Percentiles rank a stretch among this genome's conserved stretches.
Conservation (phyloP, 2,329 filamentous ascomycete genomes). For the Talaromyces sp. region DNA sequence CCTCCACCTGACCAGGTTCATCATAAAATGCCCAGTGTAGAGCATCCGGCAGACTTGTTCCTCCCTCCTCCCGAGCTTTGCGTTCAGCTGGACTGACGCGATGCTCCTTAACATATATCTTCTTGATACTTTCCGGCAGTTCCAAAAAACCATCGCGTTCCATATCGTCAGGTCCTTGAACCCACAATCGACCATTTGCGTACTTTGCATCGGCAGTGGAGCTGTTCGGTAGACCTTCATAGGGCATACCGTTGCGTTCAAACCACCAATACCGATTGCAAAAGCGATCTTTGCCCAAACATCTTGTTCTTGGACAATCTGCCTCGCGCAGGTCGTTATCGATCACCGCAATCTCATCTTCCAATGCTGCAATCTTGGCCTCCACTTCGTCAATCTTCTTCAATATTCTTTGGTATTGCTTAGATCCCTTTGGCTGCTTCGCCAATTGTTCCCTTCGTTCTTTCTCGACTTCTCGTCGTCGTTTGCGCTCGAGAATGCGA, state of each 20-base stretch:
- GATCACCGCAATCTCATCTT: conserved; percentile 77
- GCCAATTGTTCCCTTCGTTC: conserved; percentile 66
- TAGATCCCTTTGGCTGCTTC: conserved; percentile 72
- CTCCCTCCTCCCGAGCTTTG: conserved; percentile 79
- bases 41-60: conserved; percentile 72
- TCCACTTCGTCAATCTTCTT: conserved; percentile 89
- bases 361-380: conserved; percentile 72
- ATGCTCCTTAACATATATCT: conserved; percentile 73
- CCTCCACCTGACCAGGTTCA: conserved; percentile 72
- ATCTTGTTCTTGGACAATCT: conserved; percentile 83
- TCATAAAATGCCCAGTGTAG: conserved; percentile 90
- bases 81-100: conserved; percentile 80
- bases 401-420: conserved; percentile 81
- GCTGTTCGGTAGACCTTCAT: conserved; percentile 78
- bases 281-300: conserved; percentile 91
- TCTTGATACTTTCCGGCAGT: conserved; percentile 64
- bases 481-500: conserved; percentile 71
- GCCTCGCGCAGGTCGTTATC: conserved; percentile 93
- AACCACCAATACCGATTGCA: conserved; percentile 99
- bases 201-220: conserved; percentile 85
- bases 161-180: conserved; percentile 89
- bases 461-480: conserved; percentile 67
- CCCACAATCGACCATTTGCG: conserved; percentile 92
- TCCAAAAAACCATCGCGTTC: conserved; percentile 86
- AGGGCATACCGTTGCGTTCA: conserved; percentile 97